Base-by-base conservation (phyloP, 73 alveolate species). In the Paramecium pentaurelia region DNA sequence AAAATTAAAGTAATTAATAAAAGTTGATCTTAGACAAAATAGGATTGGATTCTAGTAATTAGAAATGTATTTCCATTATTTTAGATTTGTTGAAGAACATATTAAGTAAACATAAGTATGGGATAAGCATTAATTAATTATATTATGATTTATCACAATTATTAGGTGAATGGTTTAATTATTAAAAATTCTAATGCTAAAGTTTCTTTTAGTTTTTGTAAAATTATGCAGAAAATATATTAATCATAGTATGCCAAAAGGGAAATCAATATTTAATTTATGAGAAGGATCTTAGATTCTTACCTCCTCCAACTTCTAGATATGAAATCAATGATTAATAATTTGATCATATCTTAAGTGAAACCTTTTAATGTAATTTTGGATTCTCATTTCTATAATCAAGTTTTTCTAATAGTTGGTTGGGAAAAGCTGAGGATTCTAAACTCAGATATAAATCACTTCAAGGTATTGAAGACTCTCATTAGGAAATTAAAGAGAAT, bases 171-270 rank as follows among this genome's bases (percentile, higher is more conserved):
- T 37, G 60, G 58, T 71, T 71, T n/a, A 27, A 27, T 30, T 71
- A 10, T 71, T 0, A 16, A 32, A 27, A 49, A 71, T 71, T 71
- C 14, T 34, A 71, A 42, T 71, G 86, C 20, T 28, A 10, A 7
- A 71, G 86, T 37, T 71, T 71, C 28, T 71, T 71, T 71, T 71
- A 71, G 86, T 71, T 71, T 14, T 71, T 71, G 30, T 71, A 71
- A 32, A 30, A 71, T 30, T 71, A 71, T 8, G 86, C 86, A 18
- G 86, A 71, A 10, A 27, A 71, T 37, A 32, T 71, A 8, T 30
- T 71, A 18, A 49, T 71, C 32, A 71, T 71, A 10, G 86, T 71
- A 30, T 71, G 86, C 30, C 30, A 71, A 42, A 71, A 30, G 64
- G 86, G 44, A 20, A 37, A 22, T 16, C 44, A 71, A 71, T 71